phyloP scores from a whole-genome alignment of 2,329 filamentous ascomycete genomes.

The Exophiala viscosa region DNA sequence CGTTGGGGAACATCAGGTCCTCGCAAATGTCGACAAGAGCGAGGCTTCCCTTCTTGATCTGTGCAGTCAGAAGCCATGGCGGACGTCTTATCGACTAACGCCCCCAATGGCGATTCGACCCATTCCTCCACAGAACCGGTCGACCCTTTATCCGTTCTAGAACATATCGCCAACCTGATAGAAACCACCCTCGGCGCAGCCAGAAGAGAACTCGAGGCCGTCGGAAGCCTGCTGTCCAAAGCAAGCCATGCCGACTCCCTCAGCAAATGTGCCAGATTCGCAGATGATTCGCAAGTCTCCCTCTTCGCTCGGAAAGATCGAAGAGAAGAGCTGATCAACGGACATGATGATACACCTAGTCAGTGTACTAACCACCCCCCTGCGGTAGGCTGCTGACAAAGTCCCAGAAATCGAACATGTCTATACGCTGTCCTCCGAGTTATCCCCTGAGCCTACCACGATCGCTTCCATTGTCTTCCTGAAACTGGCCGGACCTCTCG shows the following conservation, averaged over 20 bases:
- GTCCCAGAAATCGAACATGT: slow-evolving; percentile 50
- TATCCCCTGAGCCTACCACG: slow-evolving; percentile 74
- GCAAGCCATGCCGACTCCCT: slow-evolving; percentile 72
- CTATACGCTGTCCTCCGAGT: slow-evolving; percentile 78
- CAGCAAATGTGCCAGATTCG: slow-evolving; percentile 83
- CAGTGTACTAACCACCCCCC: slow-evolving; percentile 7
- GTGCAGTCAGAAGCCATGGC: slow-evolving; percentile 17
- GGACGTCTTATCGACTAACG: slow-evolving; percentile 24
- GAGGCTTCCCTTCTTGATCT: slow-evolving; percentile 2
- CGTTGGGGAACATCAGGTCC: slow-evolving; percentile 16
- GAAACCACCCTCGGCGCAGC: slow-evolving; percentile 71
- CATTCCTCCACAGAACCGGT: slow-evolving; percentile 35
- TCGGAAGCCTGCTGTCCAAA: slow-evolving; percentile 78
- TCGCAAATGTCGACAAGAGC: slow-evolving; percentile 14
- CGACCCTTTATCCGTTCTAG: slow-evolving; percentile 66
- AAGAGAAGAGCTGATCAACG: slow-evolving; percentile 26
- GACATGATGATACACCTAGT: slow-evolving; percentile 32
- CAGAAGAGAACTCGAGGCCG: slow-evolving; percentile 71
- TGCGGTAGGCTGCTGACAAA: slow-evolving; percentile 29
- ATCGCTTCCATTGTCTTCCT: slow-evolving; percentile 82
- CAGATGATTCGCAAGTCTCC: slow-evolving; percentile 74
- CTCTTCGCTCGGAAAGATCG: slow-evolving; percentile 86
- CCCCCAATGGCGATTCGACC: slow-evolving; percentile 23
- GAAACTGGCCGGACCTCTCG: slow-evolving; percentile 84
- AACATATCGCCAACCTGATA: slow-evolving; percentile 68